A percentile compares a stretch with the other conserved stretches of the same genome.
Evolutionary conservation across 2,329 filamentous ascomycete species (phyloP).

Genomic region (Penicillium crustosum): DNA sequence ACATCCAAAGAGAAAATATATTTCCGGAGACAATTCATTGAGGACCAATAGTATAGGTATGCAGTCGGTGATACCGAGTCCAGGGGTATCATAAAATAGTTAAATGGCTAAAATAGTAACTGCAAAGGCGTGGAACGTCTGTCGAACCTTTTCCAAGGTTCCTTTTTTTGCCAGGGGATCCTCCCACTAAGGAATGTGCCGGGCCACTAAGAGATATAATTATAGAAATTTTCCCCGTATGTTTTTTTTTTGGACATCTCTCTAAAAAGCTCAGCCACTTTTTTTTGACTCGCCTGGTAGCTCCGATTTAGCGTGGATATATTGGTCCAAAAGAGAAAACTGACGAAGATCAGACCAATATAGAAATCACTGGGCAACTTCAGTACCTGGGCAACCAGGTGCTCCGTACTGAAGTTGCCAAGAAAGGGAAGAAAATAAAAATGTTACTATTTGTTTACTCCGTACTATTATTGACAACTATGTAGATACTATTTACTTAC

Average conservation of each 20-base stretch:
- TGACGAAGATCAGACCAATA: not conserved
- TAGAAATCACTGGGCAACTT: not conserved
- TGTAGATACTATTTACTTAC: not conserved
- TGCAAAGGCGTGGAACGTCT: constrained; percentile 10
- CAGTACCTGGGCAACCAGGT: not conserved
- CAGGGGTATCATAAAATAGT: not conserved
- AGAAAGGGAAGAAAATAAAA: not conserved
- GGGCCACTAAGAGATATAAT: constrained; percentile 8
- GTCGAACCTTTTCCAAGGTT: constrained; percentile 9
- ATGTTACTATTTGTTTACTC: not conserved
- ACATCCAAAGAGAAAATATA: not conserved
- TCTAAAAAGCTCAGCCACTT: constrained; percentile 1
- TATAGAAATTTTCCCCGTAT: constrained; percentile 1
- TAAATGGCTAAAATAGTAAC: not conserved
- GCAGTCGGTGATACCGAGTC: not conserved
- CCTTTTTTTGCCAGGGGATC: not conserved
- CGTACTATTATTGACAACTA: not conserved
- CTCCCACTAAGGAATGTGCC: constrained; percentile 8
- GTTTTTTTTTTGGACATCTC: not conserved
- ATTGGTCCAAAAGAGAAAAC: not conserved
- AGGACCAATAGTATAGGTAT: not conserved
- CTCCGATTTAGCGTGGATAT: not conserved
- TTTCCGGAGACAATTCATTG: not conserved
- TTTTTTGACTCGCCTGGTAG: not conserved
- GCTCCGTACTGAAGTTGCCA: not conserved